Evolutionary conservation across 2,329 filamentous ascomycete genomes (phyloP).

Genomic region (Penicillium sp.): DNA sequence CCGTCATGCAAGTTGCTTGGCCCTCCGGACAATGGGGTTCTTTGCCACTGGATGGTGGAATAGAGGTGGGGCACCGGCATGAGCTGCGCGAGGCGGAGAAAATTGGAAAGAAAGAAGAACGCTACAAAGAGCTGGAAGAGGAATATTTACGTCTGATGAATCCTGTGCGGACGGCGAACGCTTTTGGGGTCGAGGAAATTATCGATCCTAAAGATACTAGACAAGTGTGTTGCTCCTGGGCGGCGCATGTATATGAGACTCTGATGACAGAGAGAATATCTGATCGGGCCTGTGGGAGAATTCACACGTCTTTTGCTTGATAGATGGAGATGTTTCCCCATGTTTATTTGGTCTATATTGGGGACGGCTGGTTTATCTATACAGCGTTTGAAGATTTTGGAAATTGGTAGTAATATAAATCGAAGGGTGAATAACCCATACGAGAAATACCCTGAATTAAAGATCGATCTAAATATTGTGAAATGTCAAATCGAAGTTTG

Average conservation of each 20-base stretch:
- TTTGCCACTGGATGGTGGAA: conserved; percentile 66
- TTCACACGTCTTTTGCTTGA: conserved; percentile 55
- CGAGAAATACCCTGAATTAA: too few species aligned
- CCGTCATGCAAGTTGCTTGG: conserved; percentile 66
- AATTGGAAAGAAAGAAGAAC: conserved; percentile 53
- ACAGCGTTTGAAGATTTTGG: background rate
- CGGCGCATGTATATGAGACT: conserved; percentile 59
- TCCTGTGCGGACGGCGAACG: conserved; percentile 66
- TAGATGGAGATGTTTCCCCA: background rate
- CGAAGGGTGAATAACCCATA: too few species aligned
- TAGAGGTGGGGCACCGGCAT: conserved; percentile 66
- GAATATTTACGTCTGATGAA: conserved; percentile 68
- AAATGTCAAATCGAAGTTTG: too few species aligned
- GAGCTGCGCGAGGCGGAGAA: conserved; percentile 62
- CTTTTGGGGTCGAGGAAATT: conserved; percentile 68
- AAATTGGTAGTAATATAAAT: background rate
- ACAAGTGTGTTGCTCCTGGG: conserved; percentile 60
- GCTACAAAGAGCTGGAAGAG: conserved; percentile 62
- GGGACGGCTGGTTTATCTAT: too few species aligned
- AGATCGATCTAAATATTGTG: too few species aligned
- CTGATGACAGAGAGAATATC: conserved; percentile 55
- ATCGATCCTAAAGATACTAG: conserved; percentile 66
- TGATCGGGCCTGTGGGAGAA: conserved; percentile 47
- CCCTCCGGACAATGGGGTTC: conserved; percentile 67
- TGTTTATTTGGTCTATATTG: background rate